These are phyloP conservation scores for Stagonosporopsis tanaceti DNA, from an alignment of 2,329 filamentous ascomycete species.

Conservation along the genomic window DNA sequence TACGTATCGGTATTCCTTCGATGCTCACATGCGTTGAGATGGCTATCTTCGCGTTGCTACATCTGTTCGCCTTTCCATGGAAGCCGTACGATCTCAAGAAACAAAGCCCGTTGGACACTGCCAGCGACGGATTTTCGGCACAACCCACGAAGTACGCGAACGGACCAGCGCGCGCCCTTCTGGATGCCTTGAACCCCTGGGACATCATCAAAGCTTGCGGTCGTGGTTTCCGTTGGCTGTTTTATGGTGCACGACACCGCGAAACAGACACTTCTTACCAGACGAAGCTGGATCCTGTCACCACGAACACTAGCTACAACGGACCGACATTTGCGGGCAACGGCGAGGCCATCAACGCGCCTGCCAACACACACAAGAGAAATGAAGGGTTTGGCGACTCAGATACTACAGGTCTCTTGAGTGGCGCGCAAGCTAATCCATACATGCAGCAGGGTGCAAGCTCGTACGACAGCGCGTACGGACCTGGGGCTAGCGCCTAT, in stretches of 20 bases:
- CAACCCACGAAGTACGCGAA: constrained; percentile 62
- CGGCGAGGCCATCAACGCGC: constrained; percentile 22
- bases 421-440: constrained; percentile 37
- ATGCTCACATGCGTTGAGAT: constrained; percentile 84
- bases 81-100: constrained; percentile 65
- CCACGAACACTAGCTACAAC: constrained; percentile 27
- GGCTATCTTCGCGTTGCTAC: constrained; percentile 78
- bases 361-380: constrained; percentile 12
- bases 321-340: constrained; percentile 38
- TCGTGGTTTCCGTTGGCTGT: constrained; percentile 80
- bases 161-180: constrained; percentile 69
- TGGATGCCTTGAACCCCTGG: constrained; percentile 80
- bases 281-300: constrained; percentile 29
- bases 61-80: constrained; percentile 85
- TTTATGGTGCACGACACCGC: constrained; percentile 73
- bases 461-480: constrained; percentile 22
- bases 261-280: constrained; percentile 53
- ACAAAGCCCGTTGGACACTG: constrained; percentile 32
- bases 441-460: constrained; percentile 19
- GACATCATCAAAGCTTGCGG: constrained; percentile 83
- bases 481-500: constrained; percentile 6
- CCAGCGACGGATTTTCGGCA: constrained; percentile 17
- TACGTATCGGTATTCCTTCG: constrained; percentile 81
- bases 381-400: constrained; percentile 36
- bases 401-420: constrained; percentile 34